These are phyloP conservation scores for Calonectria hongkongensis DNA, from an alignment of 2,329 filamentous ascomycete species.

Conservation along the genomic window DNA sequence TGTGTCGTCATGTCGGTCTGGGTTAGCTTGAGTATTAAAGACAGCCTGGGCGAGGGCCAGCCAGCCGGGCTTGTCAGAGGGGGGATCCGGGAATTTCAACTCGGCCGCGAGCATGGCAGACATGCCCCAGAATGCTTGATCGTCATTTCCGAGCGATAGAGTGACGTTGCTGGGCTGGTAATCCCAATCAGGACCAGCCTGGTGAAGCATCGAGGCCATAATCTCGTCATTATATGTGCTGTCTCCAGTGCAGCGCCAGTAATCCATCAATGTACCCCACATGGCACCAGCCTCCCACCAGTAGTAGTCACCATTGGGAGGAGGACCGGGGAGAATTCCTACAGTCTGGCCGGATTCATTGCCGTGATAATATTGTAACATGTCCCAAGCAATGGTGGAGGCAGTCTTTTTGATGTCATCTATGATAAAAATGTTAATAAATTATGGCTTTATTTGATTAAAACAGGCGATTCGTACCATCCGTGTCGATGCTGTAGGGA, in stretches of 20 bases:
- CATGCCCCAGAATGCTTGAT: constrained; percentile 81
- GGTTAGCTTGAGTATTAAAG: constrained; percentile 74
- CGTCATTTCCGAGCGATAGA: constrained; percentile 75
- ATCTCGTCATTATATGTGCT: constrained; percentile 73
- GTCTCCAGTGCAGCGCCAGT: constrained; percentile 79
- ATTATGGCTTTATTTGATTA: neutral
- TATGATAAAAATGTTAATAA: constrained; percentile 49
- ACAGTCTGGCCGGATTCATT: constrained; percentile 66
- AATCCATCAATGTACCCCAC: constrained; percentile 78
- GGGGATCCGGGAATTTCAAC: constrained; percentile 73
- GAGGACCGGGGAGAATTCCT: constrained; percentile 69
- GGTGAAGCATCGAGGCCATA: constrained; percentile 71
- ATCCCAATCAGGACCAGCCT: constrained; percentile 71
- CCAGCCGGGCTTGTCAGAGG: constrained; percentile 70
- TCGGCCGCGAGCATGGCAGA: constrained; percentile 77
- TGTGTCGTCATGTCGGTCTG: constrained; percentile 74
- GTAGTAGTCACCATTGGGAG: constrained; percentile 71
- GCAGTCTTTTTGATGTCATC: constrained; percentile 64
- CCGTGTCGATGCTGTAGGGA: constrained; percentile 51
- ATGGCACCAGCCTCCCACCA: constrained; percentile 81
- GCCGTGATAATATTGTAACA: constrained; percentile 68
- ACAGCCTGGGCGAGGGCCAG: constrained; percentile 77
- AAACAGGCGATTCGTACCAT: constrained; percentile 44
- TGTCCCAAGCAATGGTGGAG: constrained; percentile 64
- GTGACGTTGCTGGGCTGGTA: constrained; percentile 75